Conservation (phyloP, 495 filamentous ascomycete genomes). For the Thermothielavioides terrestris region DNA sequence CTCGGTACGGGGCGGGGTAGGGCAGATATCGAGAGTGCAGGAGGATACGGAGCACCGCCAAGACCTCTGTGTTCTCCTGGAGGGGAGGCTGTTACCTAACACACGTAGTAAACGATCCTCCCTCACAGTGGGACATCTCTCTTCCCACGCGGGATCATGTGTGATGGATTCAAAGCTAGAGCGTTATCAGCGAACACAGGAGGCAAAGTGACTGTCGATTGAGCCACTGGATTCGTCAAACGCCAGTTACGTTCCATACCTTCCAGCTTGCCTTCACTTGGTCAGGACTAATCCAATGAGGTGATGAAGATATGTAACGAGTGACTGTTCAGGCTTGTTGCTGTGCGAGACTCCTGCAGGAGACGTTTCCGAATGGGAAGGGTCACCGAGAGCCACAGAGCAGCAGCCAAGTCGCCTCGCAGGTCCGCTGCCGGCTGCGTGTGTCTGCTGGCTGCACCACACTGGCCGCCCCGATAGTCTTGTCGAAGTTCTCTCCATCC, state of each 20-base stretch:
- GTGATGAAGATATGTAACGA: too few species aligned
- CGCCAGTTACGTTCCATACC: background rate
- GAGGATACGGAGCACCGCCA: background rate
- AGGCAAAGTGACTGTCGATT: too few species aligned
- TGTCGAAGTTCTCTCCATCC: too few species aligned
- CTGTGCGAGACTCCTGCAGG: slow-evolving; percentile 23
- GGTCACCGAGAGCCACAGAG: slow-evolving; percentile 20
- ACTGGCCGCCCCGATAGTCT: background rate
- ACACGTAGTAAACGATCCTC: background rate
- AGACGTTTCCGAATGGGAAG: slow-evolving; percentile 15
- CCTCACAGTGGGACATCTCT: background rate
- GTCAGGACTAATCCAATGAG: too few species aligned
- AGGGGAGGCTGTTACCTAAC: background rate
- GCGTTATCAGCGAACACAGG: too few species aligned
- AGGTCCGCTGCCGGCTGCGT: slow-evolving; percentile 18
- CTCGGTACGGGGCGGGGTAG: too few species aligned
- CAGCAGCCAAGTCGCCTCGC: slow-evolving; percentile 25
- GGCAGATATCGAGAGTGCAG: background rate
- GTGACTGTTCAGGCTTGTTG: too few species aligned
- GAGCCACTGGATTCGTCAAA: too few species aligned
- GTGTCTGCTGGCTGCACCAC: slow-evolving; percentile 4
- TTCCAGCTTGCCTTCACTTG: too few species aligned
- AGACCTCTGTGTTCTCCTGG: too few species aligned
- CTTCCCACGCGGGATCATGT: too few species aligned
- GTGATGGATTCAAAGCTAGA: too few species aligned